A percentile compares a stretch with the other conserved stretches of the same genome.
These are phyloP conservation scores for Obba rivulosa DNA, from an alignment of 768 basidiomycete genomes.

Conservation along the genomic window DNA sequence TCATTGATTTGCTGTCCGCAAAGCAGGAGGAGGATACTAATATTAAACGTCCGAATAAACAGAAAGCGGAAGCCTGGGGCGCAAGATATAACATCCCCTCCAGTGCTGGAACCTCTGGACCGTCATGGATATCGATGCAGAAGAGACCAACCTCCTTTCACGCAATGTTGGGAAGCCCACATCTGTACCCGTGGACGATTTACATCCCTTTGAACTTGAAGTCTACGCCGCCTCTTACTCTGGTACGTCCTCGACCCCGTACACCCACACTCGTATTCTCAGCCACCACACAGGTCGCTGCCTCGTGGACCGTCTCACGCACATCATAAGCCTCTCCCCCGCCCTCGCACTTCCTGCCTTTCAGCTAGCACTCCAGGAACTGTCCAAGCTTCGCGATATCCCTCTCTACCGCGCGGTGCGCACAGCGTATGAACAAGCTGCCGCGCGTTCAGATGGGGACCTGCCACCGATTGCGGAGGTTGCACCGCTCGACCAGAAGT, in stretches of 20 bases:
- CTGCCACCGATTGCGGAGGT: constrained; percentile 45
- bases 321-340: constrained; percentile 61
- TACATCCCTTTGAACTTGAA: constrained; percentile 86
- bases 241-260: constrained; percentile 37
- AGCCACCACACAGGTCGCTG: constrained; percentile 1
- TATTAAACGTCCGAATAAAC: too few species aligned
- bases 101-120: too few species aligned
- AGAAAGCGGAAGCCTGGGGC: too few species aligned
- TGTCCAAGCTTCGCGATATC: constrained; percentile 67
- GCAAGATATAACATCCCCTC: too few species aligned
- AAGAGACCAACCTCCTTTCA: constrained; percentile 2
- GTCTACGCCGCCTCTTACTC: constrained; percentile 71
- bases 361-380: constrained; percentile 56
- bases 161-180: constrained; percentile 2
- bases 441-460: constrained; percentile 23
- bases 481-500: constrained; percentile 54
- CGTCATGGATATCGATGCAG: constrained; percentile 11
- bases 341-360: constrained; percentile 69
- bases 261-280: background rate
- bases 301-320: constrained; percentile 58
- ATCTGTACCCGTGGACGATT: constrained; percentile 50
- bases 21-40: too few species aligned
- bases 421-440: constrained; percentile 48
- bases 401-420: constrained; percentile 48
- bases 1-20: too few species aligned